Evolutionary conservation across 495 filamentous ascomycete species (phyloP), one percentile per base, ranked within the genome.

Genomic region (Aspergillus ostianus): DNA sequence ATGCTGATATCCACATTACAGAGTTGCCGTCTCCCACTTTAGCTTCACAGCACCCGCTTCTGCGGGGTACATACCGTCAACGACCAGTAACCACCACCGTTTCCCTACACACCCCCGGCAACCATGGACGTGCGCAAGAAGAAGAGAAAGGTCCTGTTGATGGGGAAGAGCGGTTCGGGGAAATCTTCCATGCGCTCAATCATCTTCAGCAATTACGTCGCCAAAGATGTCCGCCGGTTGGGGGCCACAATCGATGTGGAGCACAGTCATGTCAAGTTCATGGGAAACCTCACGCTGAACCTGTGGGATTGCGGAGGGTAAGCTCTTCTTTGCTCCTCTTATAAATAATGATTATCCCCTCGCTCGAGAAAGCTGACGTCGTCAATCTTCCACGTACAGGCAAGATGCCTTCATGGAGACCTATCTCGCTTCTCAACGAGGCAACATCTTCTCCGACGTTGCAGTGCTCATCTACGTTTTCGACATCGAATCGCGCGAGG

Each of bases 181-280:
- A 98, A 98, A 73, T 96, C 93, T 30, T 96, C 92, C 51, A 98
- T 98, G 94, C 85, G 95, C 55, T 92, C 88, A 57, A 98, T 98
- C 66, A 95, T 98, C 65, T 98, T 98, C 76, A 93, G 88, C 77
- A 98, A 98, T 73, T 97, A 96, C 65, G 89, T 97, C 52, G 94
- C 95, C 44, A 93, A 93, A 67, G 95, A 98, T 79, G 96, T 96
- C 6, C 87, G 94, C 26, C 81, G 94, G 29, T 76, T 98, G 61
- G 94, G 93, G 51, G 94, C 94, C n/a, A 98, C 94, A 4, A 97
- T 98, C 70, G 94, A 98, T 73, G 93, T 98, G 52, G 94, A 98
- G 78, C 89, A 97, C 64, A 96, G 91, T 49, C 92, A 96, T 75
- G 92, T 98, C 76, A 93, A 95, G 73, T 98, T 98, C 76, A 87